These are phyloP conservation scores for Penicillium verrucosum DNA, from an alignment of 2,329 filamentous ascomycete species.

Conservation along the genomic window DNA sequence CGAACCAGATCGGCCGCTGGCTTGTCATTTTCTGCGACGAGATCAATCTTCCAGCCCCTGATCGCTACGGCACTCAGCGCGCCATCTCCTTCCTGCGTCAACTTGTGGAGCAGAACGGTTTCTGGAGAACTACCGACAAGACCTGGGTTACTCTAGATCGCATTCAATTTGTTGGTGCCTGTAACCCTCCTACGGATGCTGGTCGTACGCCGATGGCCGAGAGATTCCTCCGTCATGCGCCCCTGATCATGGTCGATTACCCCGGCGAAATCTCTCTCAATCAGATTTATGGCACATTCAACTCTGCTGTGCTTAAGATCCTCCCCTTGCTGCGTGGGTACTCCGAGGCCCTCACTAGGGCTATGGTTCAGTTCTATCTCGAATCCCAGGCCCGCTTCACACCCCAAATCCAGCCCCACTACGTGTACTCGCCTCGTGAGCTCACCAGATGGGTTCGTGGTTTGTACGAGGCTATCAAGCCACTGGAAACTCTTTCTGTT, in stretches of 20 bases:
- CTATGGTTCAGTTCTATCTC: constrained; percentile 95
- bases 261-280: constrained; percentile 89
- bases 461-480: constrained; percentile 93
- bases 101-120: constrained; percentile 96
- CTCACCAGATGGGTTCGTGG: constrained; percentile 96
- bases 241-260: constrained; percentile 99
- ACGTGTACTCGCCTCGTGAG: constrained; percentile 98
- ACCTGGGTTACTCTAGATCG: constrained; percentile 96
- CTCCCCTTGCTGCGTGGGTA: constrained; percentile 93
- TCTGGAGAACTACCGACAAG: constrained; percentile 97
- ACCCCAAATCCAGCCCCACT: constrained; percentile 94
- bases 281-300: constrained; percentile 99
- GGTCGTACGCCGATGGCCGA: constrained; percentile 92
- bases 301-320: constrained; percentile 92
- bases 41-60: constrained; percentile 96
- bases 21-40: constrained; percentile 98
- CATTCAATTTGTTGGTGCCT: constrained; percentile 98
- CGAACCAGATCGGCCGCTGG: constrained; percentile 95
- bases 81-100: constrained; percentile 97
- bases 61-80: constrained; percentile 95
- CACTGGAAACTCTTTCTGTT: constrained; percentile 79
- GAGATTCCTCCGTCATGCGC: constrained; percentile 91
- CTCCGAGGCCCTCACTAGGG: constrained; percentile 85
- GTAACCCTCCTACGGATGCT: constrained; percentile 95
- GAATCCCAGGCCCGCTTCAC: constrained; percentile 95